Base-by-base conservation (phyloP, 2,329 filamentous ascomycete species). In the Aspergillus sp. region DNA sequence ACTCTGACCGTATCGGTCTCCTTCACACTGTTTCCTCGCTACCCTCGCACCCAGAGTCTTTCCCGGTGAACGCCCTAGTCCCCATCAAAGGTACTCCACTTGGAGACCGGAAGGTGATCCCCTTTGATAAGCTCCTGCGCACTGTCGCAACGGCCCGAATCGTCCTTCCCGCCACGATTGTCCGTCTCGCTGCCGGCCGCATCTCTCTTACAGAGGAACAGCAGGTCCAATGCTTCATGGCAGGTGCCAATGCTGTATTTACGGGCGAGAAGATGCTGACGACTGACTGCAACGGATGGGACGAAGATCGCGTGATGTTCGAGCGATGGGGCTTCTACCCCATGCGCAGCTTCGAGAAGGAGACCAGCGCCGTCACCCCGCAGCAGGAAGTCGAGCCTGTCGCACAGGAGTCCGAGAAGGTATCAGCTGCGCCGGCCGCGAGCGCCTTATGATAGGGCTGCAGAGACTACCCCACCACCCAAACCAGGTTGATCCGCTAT, bases 251-350 rank as follows among this genome's bases (percentile, higher is more conserved):
- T 71, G 93, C 93, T n/a, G 90, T 97, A 38, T 97, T 97, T 74
- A 97, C 93, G 0, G 93, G 93, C 8, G 93, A 97, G 81, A 96
- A 94, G 84, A 96, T 97, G 93, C 77, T 96, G 78, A 97, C 93
- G 4, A 97, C 93, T 0, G 91, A 93, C 60, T 96, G 92, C 74
- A 93, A 92, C 68, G 91, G 92, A 31, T 97, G 91, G 91, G 92
- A 95, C 65, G 91, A 96, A 77, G 93, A 97, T 72, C 88, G 86
- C 65, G 87, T 81, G 47, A 91, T 96, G 87, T 96, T 97, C 79
- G 85, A 88, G 2, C 85, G 87, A 55, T 96, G 92, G 90, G 93
- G 93, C 0, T 80, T 95, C 61, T 83, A 86, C 71, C 91, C 92
- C 1, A 96, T 97, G 92, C 78, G 81, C 66, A 80, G 76, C 63